Conservation (phyloP, 352 stramenopile species). For the Bremia lactucae region DNA sequence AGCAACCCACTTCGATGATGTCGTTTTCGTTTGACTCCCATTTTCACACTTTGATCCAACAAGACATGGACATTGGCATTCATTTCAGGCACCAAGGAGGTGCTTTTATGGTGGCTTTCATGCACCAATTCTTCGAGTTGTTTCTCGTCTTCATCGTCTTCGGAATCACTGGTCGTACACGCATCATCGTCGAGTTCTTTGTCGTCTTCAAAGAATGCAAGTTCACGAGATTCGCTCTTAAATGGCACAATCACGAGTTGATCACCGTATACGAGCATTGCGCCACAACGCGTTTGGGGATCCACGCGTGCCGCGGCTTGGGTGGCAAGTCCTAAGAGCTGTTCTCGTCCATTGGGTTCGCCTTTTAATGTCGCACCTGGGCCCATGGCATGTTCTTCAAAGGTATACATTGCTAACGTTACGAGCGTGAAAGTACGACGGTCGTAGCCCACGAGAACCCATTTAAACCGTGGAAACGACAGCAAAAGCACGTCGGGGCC, state of each 20-base stretch:
- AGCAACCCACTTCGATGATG: conserved; percentile 59
- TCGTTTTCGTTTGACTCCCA: conserved; percentile 60
- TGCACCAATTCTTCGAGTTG: conserved; percentile 65
- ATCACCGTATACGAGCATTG: conserved; percentile 77
- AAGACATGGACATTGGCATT: conserved; percentile 50
- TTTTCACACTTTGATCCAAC: conserved; percentile 76
- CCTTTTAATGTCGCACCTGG: conserved; percentile 71
- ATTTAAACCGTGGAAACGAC: conserved; percentile 66
- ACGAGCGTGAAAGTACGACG: conserved; percentile 29
- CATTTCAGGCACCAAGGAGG: conserved; percentile 43
- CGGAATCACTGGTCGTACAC: conserved; percentile 20
- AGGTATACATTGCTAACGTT: conserved; percentile 75
- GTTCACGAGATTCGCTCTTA: conserved; percentile 59
- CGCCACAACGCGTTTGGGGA: conserved; percentile 63
- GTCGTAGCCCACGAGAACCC: conserved; percentile 75
- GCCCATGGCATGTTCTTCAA: conserved; percentile 70
- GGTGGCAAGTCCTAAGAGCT: conserved; percentile 57
- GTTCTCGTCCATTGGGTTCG: conserved; percentile 62
- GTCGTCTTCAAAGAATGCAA: conserved; percentile 73
- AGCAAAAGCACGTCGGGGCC: conserved; percentile 71
- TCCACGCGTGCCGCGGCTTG: conserved; percentile 45
- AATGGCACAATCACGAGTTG: conserved; percentile 80
- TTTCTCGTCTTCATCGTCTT: conserved; percentile 74
- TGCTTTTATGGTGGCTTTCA: conserved; percentile 51
- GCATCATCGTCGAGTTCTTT: conserved; percentile 48